Evolutionary conservation across 2,329 filamentous ascomycete genomes (phyloP).

Genomic region (Colletotrichum cordylinicola): DNA sequence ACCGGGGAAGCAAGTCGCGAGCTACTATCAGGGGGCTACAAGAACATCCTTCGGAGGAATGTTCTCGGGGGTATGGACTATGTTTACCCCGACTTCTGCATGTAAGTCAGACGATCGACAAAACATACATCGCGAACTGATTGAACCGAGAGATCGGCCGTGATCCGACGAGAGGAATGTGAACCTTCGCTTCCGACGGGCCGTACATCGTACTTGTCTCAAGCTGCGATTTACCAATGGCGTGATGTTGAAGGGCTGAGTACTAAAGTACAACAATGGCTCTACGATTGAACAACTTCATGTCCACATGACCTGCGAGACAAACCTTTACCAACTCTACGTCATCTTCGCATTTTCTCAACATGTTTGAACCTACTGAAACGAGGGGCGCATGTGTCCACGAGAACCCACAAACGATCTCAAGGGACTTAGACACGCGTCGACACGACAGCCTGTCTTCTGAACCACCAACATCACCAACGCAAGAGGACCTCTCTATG

Average conservation of each 20-base stretch:
- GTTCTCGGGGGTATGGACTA: not conserved
- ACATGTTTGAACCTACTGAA: not conserved
- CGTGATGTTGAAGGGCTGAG: not conserved
- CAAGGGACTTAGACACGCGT: fast-evolving
- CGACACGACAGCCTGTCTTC: not conserved
- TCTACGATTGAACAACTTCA: not conserved
- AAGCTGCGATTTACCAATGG: not conserved
- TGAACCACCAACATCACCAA: not conserved
- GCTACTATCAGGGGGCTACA: not conserved
- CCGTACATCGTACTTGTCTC: not conserved
- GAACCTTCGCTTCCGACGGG: not conserved
- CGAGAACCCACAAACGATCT: fast-evolving
- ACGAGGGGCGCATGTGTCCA: fast-evolving
- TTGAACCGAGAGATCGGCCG: not conserved
- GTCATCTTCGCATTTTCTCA: no score
- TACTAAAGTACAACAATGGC: not conserved
- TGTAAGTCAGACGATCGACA: not conserved
- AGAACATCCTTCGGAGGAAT: not conserved
- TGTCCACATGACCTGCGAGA: not conserved
- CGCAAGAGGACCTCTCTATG: not conserved
- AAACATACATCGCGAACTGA: not conserved
- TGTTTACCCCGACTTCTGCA: not conserved
- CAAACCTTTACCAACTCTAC: not conserved
- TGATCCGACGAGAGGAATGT: not conserved
- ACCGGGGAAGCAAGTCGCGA: not conserved